Conservation (phyloP, 2,329 filamentous ascomycete genomes). For the Colletotrichum musae region DNA sequence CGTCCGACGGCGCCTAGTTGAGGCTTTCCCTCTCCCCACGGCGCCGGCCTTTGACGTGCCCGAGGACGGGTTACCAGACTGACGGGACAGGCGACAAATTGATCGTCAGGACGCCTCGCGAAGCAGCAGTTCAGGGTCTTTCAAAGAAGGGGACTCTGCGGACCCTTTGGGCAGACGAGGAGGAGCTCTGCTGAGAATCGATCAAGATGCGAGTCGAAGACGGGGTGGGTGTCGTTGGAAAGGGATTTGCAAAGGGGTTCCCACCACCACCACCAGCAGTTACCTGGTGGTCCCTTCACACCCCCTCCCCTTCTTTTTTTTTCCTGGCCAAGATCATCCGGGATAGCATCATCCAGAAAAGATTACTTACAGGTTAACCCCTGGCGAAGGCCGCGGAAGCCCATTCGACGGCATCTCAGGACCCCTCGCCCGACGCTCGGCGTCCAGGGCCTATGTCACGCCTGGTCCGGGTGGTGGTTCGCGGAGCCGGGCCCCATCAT, state of each 20-base stretch:
- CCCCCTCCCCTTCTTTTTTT: not conserved
- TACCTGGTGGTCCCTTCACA: not conserved
- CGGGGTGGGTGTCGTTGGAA: not conserved
- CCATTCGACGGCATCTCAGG: slow-evolving; percentile 1
- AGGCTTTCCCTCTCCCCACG: too few species aligned
- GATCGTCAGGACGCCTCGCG: not conserved
- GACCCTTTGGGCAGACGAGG: not conserved
- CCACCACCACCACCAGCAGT: not conserved
- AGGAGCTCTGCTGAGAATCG: too few species aligned
- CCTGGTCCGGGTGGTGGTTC: not conserved
- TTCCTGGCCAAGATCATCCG: slow-evolving; percentile 3
- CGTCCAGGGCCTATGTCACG: slow-evolving; percentile 20
- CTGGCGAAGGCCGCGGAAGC: not conserved
- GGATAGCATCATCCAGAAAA: slow-evolving; percentile 19
- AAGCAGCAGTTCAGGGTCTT: not conserved
- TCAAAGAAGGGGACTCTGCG: not conserved
- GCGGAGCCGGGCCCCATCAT: slow-evolving; percentile 17
- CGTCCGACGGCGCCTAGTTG: not conserved
- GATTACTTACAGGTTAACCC: slow-evolving; percentile 29
- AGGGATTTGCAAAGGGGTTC: not conserved
- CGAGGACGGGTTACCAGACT: slow-evolving; percentile 2
- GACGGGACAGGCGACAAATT: not conserved
- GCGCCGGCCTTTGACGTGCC: not conserved
- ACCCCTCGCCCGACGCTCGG: not conserved
- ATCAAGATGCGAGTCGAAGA: not conserved